phyloP scores from a whole-genome alignment of 768 basidiomycete genomes.

The Suillus sp. region DNA sequence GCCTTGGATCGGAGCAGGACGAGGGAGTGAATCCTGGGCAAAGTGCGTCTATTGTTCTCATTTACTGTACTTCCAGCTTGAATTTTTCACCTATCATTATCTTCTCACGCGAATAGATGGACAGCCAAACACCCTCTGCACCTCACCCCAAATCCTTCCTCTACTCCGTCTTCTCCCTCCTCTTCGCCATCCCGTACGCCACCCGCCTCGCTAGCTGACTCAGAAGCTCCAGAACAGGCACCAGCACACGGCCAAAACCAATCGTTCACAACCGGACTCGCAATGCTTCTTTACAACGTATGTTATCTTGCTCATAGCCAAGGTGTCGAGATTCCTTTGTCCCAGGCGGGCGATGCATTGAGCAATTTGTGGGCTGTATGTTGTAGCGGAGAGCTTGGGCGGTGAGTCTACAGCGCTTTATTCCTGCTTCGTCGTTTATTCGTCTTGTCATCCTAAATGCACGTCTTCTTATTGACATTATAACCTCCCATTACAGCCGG shows the following conservation, averaged over 20 bases:
- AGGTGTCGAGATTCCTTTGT: slow-evolving; percentile 69
- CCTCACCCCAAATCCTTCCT: slow-evolving; percentile 47
- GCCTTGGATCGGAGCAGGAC: slow-evolving; percentile 74
- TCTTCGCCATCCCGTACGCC: slow-evolving; percentile 17
- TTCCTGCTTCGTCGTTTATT: background rate
- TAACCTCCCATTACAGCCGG: slow-evolving; percentile 35
- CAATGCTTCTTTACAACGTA: slow-evolving; percentile 84
- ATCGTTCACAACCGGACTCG: slow-evolving; percentile 78
- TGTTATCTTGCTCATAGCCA: slow-evolving; percentile 85
- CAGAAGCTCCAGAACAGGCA: slow-evolving; percentile 27
- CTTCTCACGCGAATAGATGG: slow-evolving; percentile 47
- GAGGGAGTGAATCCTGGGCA: slow-evolving; percentile 72
- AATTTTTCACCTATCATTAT: background rate
- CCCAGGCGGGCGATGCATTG: slow-evolving; percentile 75
- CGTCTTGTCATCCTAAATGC: slow-evolving; percentile 6
- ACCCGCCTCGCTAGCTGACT: slow-evolving; percentile 18
- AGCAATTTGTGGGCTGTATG: slow-evolving; percentile 81
- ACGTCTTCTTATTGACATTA: background rate
- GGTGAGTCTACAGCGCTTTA: slow-evolving; percentile 39
- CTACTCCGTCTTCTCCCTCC: slow-evolving; percentile 33
- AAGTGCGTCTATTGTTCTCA: slow-evolving; percentile 40
- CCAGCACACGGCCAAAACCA: slow-evolving; percentile 33
- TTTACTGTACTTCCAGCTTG: background rate
- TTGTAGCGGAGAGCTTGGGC: slow-evolving; percentile 72
- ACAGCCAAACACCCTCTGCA: slow-evolving; percentile 68